Percentiles rank a stretch among this genome's conserved stretches.
Conservation (phyloP, 441 rosid species). For the Biscutella auriculata region DNA sequence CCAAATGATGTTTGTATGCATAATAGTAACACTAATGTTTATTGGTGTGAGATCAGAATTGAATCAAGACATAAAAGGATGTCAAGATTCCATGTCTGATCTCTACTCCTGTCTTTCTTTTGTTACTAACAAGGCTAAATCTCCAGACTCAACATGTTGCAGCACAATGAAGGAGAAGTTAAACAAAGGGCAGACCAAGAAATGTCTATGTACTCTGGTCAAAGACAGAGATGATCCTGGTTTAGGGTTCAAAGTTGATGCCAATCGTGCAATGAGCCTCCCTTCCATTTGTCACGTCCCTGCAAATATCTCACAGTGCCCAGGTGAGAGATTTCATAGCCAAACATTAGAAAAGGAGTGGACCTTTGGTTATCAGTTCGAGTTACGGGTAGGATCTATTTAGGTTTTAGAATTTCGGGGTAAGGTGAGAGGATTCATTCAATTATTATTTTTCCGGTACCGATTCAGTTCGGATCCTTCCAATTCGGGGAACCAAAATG, state of each 20-base stretch:
- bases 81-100: slow-evolving; percentile 22
- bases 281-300: slow-evolving; percentile 27
- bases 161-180: slow-evolving; percentile 8
- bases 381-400: too few species aligned
- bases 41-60: slow-evolving; percentile 24
- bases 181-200: too few species aligned
- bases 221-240: too few species aligned
- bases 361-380: too few species aligned
- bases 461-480: too few species aligned
- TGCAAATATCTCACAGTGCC: slow-evolving; percentile 26
- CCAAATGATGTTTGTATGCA: background rate
- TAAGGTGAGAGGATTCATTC: too few species aligned
- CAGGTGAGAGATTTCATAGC: slow-evolving; percentile 15
- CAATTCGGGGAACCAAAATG: too few species aligned
- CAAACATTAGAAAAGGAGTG: too few species aligned
- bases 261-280: slow-evolving; percentile 32
- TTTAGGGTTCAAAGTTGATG: slow-evolving; percentile 34
- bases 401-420: too few species aligned
- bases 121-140: slow-evolving; percentile 18
- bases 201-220: slow-evolving; percentile 32
- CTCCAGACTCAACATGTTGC: slow-evolving; percentile 30
- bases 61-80: slow-evolving; percentile 23
- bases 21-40: background rate
- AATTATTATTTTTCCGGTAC: too few species aligned
- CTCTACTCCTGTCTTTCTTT: slow-evolving; percentile 28